Evolutionary conservation across 148 eudicot species (phyloP).

Genomic region (Amaranthus hypochondriacus): DNA sequence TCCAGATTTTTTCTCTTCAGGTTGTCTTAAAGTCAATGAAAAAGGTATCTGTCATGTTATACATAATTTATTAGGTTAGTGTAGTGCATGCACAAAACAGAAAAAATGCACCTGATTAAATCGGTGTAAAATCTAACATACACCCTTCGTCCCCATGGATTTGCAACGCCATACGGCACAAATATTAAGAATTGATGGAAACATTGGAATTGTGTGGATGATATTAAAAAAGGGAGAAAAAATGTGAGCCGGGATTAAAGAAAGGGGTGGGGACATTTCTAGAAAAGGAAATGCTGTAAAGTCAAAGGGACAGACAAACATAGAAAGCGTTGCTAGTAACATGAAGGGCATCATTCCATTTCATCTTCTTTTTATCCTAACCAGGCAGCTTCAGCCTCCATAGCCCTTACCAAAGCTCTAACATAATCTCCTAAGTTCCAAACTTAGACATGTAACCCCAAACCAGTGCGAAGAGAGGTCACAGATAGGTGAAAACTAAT

Average conservation of each 20-base stretch:
- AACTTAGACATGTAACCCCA: too few species aligned
- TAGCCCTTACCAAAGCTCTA: not conserved
- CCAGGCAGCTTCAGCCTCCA: not conserved
- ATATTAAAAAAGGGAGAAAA: too few species aligned
- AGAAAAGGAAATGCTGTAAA: too few species aligned
- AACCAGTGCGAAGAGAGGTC: too few species aligned
- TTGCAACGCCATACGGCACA: too few species aligned
- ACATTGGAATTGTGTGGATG: too few species aligned
- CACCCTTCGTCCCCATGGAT: too few species aligned
- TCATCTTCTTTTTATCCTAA: not conserved
- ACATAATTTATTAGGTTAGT: not conserved
- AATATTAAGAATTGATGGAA: too few species aligned
- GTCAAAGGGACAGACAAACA: too few species aligned
- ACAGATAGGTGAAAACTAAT: not conserved
- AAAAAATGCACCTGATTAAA: not conserved
- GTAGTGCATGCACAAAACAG: not conserved
- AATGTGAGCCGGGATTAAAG: too few species aligned
- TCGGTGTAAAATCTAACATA: conserved; percentile 3
- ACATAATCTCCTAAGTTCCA: too few species aligned
- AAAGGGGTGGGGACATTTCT: too few species aligned
- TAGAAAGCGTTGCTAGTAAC: not conserved
- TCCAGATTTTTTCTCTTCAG: conserved; percentile 38
- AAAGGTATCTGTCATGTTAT: conserved; percentile 57
- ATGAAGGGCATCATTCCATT: not conserved
- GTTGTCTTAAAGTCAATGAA: conserved; percentile 46